phyloP scores from a whole-genome alignment of 441 rosid species.

The Gossypium schwendimanii region DNA sequence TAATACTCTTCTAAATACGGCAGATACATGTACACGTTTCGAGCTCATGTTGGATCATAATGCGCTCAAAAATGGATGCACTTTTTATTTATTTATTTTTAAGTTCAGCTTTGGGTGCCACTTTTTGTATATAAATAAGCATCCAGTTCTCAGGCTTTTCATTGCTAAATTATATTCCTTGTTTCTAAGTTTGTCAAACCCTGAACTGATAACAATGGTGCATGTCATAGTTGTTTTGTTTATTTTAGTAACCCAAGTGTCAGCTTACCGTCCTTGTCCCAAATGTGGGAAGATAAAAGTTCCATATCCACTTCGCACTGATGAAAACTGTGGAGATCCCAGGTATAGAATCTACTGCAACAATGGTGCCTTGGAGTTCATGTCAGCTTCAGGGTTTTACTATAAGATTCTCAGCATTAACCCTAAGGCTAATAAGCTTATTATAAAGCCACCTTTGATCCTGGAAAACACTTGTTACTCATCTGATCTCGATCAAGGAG shows the following conservation, averaged over 20 bases:
- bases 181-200: not conserved
- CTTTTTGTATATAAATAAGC: slow-evolving; percentile 18
- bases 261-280: slow-evolving; percentile 32
- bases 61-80: not conserved
- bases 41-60: not conserved
- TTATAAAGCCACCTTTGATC: slow-evolving; percentile 40
- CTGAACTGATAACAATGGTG: slow-evolving; percentile 13
- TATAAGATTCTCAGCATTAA: slow-evolving; percentile 42
- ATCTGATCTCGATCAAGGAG: slow-evolving; percentile 42
- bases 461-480: slow-evolving; percentile 32
- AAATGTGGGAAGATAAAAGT: slow-evolving; percentile 45
- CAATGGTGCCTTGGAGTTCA: slow-evolving; percentile 31
- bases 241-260: slow-evolving; percentile 23
- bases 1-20: not conserved
- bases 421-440: slow-evolving; percentile 30
- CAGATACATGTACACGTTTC: not conserved
- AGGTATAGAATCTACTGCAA: slow-evolving; percentile 42
- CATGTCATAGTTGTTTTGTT: slow-evolving; percentile 15
- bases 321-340: slow-evolving; percentile 42
- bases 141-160: not conserved
- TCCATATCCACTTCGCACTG: slow-evolving; percentile 55
- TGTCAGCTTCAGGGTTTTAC: slow-evolving; percentile 29
- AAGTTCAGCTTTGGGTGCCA: slow-evolving; percentile 6
- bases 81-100: slow-evolving; percentile 5
- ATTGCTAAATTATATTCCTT: not conserved